Evolutionary conservation across 257 asterid genomes (phyloP), one percentile per base, ranked within the genome.

Genomic region (Pogostemon cablin): DNA sequence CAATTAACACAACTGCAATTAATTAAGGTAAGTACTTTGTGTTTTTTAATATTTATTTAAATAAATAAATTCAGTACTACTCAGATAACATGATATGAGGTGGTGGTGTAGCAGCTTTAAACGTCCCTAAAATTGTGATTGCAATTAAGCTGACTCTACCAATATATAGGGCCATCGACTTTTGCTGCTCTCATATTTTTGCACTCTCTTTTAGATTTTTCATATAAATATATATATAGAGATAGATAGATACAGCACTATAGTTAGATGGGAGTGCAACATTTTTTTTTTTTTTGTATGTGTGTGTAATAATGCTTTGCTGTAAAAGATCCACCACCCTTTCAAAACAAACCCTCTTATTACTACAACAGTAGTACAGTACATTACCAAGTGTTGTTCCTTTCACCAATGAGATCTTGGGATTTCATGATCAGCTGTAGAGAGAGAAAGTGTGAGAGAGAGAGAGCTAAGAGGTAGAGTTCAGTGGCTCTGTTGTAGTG

Each of bases 101-200:
- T 15, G 47, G 42, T 66, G 48, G 72, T 59, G 82, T 20, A 48
- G 89, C 91, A 86, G 95, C 95, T 88, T 88, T 88, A 84, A 88
- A 75, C 90, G 74, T 56, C 73, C 74, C 83, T 44, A 67, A 65
- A 80, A 39, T 69, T 77, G 84, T 44, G 76, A 67, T 77, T 78
- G 78, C 72, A 67, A 63, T 59, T 75, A 78, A 84, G 88, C 86
- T 65, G 88, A 82, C 78, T 81, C 87, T 81, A 82, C 17, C 11
- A 56, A 69, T 32, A 15, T 46, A 62, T 72, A 84, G 80, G 75
- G 79, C 58, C 77, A 58, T 84, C 87, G 82, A 80, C 93, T 82
- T 88, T 83, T 82, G 79, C 80, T 77, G 80, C 72, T 10, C 8
- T 46, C 15, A 15, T 15, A 15, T 15, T 15, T 15, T 15, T 15